Evolutionary conservation across 176 grass and related monocot species (phyloP).

Genomic region (Pontederia paniculata): DNA sequence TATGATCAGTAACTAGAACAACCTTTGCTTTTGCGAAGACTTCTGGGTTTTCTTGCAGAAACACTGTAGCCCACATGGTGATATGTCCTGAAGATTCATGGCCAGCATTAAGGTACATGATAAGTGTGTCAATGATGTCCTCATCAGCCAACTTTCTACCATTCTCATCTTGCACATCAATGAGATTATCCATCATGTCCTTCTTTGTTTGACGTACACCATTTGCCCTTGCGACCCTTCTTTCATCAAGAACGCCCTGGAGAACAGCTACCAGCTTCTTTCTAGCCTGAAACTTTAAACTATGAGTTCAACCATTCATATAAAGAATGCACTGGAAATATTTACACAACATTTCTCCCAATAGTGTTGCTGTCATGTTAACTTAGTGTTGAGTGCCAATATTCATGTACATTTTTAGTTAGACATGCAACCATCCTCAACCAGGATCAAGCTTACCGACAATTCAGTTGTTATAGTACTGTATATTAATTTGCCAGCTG

Average conservation of each 20-base stretch:
- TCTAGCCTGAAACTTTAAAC: conserved; percentile 28
- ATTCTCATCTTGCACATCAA: conserved; percentile 44
- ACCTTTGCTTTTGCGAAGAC: conserved; percentile 71
- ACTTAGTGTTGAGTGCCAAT: too few species aligned
- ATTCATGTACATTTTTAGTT: too few species aligned
- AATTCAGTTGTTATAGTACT: too few species aligned
- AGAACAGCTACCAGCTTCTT: conserved; percentile 40
- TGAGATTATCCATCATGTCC: conserved; percentile 85
- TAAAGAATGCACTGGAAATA: too few species aligned
- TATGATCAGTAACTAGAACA: not conserved
- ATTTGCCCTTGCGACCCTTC: conserved; percentile 22
- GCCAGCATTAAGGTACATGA: conserved; percentile 93
- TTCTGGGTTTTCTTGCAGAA: conserved; percentile 68
- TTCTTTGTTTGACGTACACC: conserved; percentile 1
- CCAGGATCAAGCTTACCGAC: too few species aligned
- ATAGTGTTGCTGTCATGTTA: too few species aligned
- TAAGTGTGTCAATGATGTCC: conserved; percentile 71
- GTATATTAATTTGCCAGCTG: too few species aligned
- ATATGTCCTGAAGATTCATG: conserved; percentile 94
- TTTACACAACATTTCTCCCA: too few species aligned
- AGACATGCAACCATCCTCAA: too few species aligned
- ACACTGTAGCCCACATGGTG: conserved; percentile 92
- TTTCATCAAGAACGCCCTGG: conserved; percentile 43
- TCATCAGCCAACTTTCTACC: conserved; percentile 49
- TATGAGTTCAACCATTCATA: too few species aligned